phyloP scores from a whole-genome alignment of 2,329 filamentous ascomycete species.

The Paradendryphiella salina region DNA sequence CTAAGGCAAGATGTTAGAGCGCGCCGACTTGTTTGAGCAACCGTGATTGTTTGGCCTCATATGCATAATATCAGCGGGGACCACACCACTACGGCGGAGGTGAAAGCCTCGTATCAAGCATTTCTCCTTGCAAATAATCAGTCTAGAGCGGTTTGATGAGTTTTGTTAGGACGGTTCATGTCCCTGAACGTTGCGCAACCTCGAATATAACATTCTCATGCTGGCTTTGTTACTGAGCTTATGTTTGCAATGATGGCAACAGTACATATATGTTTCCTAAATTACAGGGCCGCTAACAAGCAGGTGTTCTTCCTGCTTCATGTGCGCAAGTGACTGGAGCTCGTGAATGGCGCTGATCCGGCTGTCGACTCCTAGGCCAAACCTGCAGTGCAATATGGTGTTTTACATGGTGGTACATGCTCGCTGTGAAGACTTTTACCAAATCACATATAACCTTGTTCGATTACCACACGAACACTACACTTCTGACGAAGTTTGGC shows the following conservation, averaged over 20 bases:
- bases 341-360: not conserved
- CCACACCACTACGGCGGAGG: slow-evolving; percentile 16
- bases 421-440: slow-evolving; percentile 17
- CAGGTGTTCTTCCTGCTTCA: too few relatives aligned
- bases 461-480: slow-evolving; percentile 1
- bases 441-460: slow-evolving; percentile 16
- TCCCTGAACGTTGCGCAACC: slow-evolving; percentile 7
- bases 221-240: too few relatives aligned
- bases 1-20: not conserved
- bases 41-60: slow-evolving; percentile 2
- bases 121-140: slow-evolving; percentile 1
- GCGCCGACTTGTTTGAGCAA: slow-evolving; percentile 5
- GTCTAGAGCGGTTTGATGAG: slow-evolving; percentile 7
- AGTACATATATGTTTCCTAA: too few relatives aligned
- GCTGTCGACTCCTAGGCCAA: not conserved
- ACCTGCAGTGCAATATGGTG: slow-evolving; percentile 16
- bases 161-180: slow-evolving; percentile 3
- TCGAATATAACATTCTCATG: too few relatives aligned
- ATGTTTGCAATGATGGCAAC: too few relatives aligned
- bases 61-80: slow-evolving; percentile 10
- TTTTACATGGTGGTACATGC: slow-evolving; percentile 10
- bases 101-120: slow-evolving; percentile 15
- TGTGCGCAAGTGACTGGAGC: too few relatives aligned
- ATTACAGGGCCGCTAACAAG: too few relatives aligned
- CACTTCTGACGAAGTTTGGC: too few relatives aligned